Evolutionary conservation across 228 moss, liverwort and hornwort species (phyloP), one percentile per base, ranked within the genome.

Genomic region (Sphagnum magellanicum): DNA sequence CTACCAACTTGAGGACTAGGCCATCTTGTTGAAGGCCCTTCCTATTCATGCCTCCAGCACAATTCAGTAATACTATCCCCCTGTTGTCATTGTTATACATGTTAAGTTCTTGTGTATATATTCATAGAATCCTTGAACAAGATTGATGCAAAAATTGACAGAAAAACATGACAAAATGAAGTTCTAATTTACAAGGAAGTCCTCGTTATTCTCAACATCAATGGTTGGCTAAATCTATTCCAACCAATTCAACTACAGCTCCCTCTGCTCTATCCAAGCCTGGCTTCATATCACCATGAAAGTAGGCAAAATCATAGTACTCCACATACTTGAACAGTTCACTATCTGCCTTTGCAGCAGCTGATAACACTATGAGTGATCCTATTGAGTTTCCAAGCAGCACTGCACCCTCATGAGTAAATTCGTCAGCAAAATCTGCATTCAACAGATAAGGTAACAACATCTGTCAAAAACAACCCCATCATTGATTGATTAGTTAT

Each of bases 21-120:
- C 89, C 98, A 79, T 98, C 98, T 79, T 92, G 90, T 55, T 89
- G 83, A 67, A 98, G 90, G 61, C 98, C 94, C 70, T 94, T 98
- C 71, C 98, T 87, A 67, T 98, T 98, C 98, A 98, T 98, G 11
- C 90, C 98, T 65, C 98, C 98, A 48, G 98, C 94, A 78, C 94
- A 98, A 74, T 98, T 98, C 5, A 98, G 72, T 12, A 98, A 90
- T 59, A 98, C 92, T 47, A 94, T 61, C 17, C 98, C 98, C 78
- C 98, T 98, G 92, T 78, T 74, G 69, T 52, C 57, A 80, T 15
- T 64, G 52, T 71, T 69, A 59, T 50, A 72, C 68, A 49, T 6
- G 17, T 50, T n/a, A 16, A 62, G 52, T 32, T 32, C 32, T 32
- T 32, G 32, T 32, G 32, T 32, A 32, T 32, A 32, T 32, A 32